Conservation (phyloP, 352 stramenopile genomes). For the Globisporangium canariense region DNA sequence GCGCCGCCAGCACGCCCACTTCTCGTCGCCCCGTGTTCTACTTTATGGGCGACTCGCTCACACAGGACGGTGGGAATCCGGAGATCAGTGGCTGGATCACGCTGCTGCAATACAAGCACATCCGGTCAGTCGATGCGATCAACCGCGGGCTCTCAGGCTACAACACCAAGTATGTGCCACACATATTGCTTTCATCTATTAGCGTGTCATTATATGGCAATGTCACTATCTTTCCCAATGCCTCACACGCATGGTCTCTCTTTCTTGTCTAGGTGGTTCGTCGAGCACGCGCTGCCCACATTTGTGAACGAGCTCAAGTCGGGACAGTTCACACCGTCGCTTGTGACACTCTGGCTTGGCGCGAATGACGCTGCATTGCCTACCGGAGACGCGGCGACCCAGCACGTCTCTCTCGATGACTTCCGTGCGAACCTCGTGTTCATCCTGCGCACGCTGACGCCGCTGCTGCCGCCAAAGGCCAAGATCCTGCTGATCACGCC, state of each 20-base stretch:
- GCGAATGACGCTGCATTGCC: slow-evolving; percentile 60
- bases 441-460: slow-evolving; percentile 25
- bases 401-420: slow-evolving; percentile 47
- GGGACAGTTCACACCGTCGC: slow-evolving; percentile 25
- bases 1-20: background rate
- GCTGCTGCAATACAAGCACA: slow-evolving; percentile 44
- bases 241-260: no score
- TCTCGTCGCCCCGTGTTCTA: slow-evolving; percentile 25
- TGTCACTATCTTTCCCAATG: no score
- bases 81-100: slow-evolving; percentile 37
- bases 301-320: slow-evolving; percentile 33
- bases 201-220: no score
- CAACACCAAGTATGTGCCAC: slow-evolving; percentile 29
- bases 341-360: slow-evolving; percentile 68
- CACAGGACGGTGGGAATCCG: slow-evolving; percentile 39
- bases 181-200: no score
- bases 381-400: slow-evolving; percentile 16
- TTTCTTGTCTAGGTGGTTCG: slow-evolving; percentile 33
- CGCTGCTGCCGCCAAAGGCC: slow-evolving; percentile 20
- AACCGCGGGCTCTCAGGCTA: slow-evolving; percentile 59
- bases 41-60: slow-evolving; percentile 67
- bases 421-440: slow-evolving; percentile 40
- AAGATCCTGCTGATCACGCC: slow-evolving; percentile 56
- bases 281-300: slow-evolving; percentile 36
- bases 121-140: slow-evolving; percentile 53